These are phyloP conservation scores for Nelumbo lutea DNA, from an alignment of 164 flowering plant genomes.

Conservation along the genomic window DNA sequence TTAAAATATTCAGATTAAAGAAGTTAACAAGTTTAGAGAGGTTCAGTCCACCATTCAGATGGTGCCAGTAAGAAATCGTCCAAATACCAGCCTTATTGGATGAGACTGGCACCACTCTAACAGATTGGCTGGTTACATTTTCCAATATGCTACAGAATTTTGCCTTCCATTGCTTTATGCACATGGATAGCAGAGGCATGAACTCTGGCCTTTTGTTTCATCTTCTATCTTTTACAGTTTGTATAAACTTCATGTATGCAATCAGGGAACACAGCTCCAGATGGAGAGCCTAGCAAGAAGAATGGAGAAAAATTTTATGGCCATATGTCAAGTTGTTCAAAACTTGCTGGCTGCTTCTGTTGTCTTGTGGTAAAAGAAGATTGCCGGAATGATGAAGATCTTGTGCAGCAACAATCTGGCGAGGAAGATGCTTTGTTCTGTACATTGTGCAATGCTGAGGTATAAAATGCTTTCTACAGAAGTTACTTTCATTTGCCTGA, in stretches of 20 bases:
- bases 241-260: slow-evolving; percentile 7
- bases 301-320: slow-evolving; percentile 29
- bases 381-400: slow-evolving; percentile 65
- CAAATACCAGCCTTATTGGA: slow-evolving; percentile 4
- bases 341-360: slow-evolving; percentile 56
- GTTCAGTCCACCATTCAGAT: background rate
- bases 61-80: background rate
- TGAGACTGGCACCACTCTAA: background rate
- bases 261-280: slow-evolving; percentile 36
- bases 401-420: slow-evolving; percentile 38
- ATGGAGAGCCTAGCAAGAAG: slow-evolving; percentile 51
- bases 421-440: slow-evolving; percentile 91
- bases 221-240: background rate
- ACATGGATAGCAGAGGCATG: background rate
- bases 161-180: background rate
- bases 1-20: background rate
- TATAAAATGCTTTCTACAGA: slow-evolving; percentile 15
- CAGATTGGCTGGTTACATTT: background rate
- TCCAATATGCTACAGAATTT: background rate
- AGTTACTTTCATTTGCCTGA: slow-evolving; percentile 3
- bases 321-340: slow-evolving; percentile 36
- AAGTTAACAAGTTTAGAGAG: background rate
- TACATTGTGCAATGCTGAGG: slow-evolving; percentile 97
- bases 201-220: background rate
- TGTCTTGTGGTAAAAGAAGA: slow-evolving; percentile 63